Evolutionary conservation across 768 basidiomycete genomes (phyloP), one percentile per base, ranked within the genome.

Genomic region (Tulasnella calospora): DNA sequence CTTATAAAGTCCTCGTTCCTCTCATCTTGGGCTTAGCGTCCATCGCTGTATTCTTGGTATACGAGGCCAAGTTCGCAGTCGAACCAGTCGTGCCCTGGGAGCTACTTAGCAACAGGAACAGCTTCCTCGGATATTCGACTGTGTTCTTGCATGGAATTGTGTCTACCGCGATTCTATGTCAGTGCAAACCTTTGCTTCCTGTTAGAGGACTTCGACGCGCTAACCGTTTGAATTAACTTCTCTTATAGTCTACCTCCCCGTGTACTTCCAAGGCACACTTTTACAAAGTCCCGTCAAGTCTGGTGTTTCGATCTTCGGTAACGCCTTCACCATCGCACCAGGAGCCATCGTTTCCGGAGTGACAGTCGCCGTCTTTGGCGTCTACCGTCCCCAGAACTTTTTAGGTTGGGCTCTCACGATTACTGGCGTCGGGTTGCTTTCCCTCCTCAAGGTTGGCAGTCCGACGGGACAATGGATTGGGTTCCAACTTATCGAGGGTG

Each of bases 361-460:
- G 21, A 72, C 35, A 5, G 71, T 77, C 41, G 38, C 69, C 3
- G 47, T 36, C 74, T 17, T 67, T 0, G 83, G 84, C 9, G 81
- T 83, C 40, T 89, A 88, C 81, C 76, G 84, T 13, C 84, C 84
- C 0, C 85, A 84, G 74, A 86, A 85, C 33, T 82, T 83, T 76
- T 3, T 81, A 8, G 86, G 83, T 3, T 88, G 87, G 87, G 77
- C 72, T 1, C 77, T 86, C 21, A 80, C 82, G 15, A 75, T 85
- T 38, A 33, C 85, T 27, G 85, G 86, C 5, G 82, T 85, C 30
- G 85, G 85, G 5, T 74, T 88, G 2, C 76, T 88, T 35, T 83
- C 36, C 23, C 57, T 79, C 23, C 51, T 77, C 41, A 38, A 38
- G 9, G 55, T 35, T 1, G 40, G 15, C 33, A 79, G 55, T 15